phyloP scores from a whole-genome alignment of 2,329 filamentous ascomycete genomes.

The Zymoseptoria ardabiliae region DNA sequence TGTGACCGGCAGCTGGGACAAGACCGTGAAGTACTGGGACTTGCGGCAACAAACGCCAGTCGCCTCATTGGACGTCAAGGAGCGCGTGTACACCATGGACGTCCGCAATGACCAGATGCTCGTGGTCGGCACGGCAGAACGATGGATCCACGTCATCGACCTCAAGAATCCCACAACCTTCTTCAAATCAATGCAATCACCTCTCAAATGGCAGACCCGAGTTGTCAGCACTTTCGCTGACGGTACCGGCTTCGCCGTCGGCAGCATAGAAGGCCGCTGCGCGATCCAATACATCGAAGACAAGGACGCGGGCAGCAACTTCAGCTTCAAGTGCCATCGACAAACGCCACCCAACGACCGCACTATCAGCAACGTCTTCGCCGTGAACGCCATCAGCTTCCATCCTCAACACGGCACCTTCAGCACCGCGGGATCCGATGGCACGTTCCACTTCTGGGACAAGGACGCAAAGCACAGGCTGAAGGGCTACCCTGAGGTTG shows the following conservation, averaged over 20 bases:
- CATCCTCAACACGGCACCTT: constrained; percentile 97
- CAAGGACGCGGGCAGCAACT: constrained; percentile 77
- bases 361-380: constrained; percentile 81
- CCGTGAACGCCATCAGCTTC: constrained; percentile 96
- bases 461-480: constrained; percentile 48
- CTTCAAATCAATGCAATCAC: constrained; percentile 94
- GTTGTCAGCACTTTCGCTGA: constrained; percentile 94
- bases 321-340: constrained; percentile 98
- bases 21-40: constrained; percentile 87
- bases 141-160: constrained; percentile 93
- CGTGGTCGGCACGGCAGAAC: constrained; percentile 86
- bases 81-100: constrained; percentile 86
- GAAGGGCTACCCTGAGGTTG: constrained; percentile 57
- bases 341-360: constrained; percentile 56
- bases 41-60: constrained; percentile 59
- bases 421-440: constrained; percentile 89
- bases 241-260: constrained; percentile 84
- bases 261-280: constrained; percentile 92
- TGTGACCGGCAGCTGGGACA: constrained; percentile 88
- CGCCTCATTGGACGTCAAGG: constrained; percentile 60
- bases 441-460: constrained; percentile 96
- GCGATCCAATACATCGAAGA: constrained; percentile 98
- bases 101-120: constrained; percentile 67
- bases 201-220: constrained; percentile 95
- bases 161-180: constrained; percentile 80